Evolutionary conservation across 768 basidiomycete genomes (phyloP).

Genomic region (Lactifluus hygrophoroides): DNA sequence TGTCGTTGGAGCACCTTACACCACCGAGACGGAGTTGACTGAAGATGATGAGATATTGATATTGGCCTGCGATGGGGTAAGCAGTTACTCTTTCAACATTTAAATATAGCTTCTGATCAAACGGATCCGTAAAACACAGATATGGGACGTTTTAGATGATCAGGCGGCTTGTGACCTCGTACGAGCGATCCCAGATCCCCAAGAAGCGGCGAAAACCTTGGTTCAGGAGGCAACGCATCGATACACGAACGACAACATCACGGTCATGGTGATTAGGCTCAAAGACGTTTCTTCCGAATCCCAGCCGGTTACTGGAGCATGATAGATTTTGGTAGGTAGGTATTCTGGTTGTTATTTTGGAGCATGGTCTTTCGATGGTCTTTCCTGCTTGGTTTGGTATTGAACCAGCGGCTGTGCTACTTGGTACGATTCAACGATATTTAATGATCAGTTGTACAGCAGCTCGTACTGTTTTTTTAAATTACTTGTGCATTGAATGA

Average conservation of each 20-base stretch:
- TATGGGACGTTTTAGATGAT: constrained; percentile 95
- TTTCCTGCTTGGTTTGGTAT: background rate
- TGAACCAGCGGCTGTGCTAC: background rate
- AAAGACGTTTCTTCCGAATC: constrained; percentile 32
- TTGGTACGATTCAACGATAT: background rate
- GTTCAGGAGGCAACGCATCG: constrained; percentile 79
- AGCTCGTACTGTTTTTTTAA: background rate
- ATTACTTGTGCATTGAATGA: background rate
- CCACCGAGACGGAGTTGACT: constrained; percentile 90
- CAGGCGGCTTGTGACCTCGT: constrained; percentile 86
- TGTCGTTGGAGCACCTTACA: constrained; percentile 96
- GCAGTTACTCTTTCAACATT: constrained; percentile 28
- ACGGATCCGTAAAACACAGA: constrained; percentile 35
- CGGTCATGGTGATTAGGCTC: constrained; percentile 83
- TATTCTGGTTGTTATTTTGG: background rate
- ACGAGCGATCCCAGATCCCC: constrained; percentile 62
- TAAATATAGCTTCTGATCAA: background rate
- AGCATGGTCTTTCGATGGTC: background rate
- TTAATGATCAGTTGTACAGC: background rate
- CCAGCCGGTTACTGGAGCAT: constrained; percentile 11
- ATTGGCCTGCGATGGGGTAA: constrained; percentile 93
- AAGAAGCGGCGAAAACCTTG: constrained; percentile 65
- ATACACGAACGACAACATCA: constrained; percentile 94
- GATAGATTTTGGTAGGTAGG: constrained; percentile 13
- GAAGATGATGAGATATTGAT: constrained; percentile 92